A percentile compares a stretch with the other conserved stretches of the same genome.
Evolutionary conservation across 345 rosid species (phyloP).

Genomic region (Rhodamnia rubescens): DNA sequence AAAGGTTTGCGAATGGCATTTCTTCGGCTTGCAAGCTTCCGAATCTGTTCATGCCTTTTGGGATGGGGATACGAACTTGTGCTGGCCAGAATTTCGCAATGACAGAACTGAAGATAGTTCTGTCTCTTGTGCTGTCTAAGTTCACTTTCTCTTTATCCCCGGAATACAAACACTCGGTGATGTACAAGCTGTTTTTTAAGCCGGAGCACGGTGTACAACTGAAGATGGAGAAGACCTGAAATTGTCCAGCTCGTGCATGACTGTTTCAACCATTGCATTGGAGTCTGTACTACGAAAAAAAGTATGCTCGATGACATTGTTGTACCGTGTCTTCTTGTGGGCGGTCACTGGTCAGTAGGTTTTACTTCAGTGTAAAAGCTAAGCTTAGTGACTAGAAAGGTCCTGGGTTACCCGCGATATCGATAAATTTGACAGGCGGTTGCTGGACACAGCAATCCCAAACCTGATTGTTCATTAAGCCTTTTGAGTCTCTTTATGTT

Average conservation of each 20-base stretch:
- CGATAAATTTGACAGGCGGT: background rate
- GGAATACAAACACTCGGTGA: constrained; percentile 4
- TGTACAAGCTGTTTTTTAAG: constrained; percentile 4
- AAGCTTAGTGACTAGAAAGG: background rate
- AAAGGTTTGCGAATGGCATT: constrained; percentile 13
- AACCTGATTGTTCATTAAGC: too few relatives aligned
- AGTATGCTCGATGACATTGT: background rate
- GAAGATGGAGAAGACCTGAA: background rate
- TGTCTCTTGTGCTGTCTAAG: constrained; percentile 9
- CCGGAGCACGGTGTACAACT: constrained; percentile 12
- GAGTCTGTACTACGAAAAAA: background rate
- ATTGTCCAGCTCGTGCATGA: background rate
- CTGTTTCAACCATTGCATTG: background rate
- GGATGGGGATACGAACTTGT: constrained; percentile 4
- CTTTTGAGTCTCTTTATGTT: too few relatives aligned
- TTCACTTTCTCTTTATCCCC: constrained; percentile 13
- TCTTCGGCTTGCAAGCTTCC: constrained; percentile 1
- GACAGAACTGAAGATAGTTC: constrained; percentile 9
- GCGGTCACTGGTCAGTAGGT: background rate
- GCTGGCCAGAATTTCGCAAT: constrained; percentile 13
- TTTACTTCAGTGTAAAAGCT: background rate
- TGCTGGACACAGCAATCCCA: too few relatives aligned
- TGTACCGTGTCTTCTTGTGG: background rate
- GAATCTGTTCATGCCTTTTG: constrained; percentile 7
- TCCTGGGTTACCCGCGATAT: background rate